Evolutionary conservation across 2,329 filamentous ascomycete genomes (phyloP), one percentile per base, ranked within the genome.

Genomic region (Pestalotiopsis sp.): DNA sequence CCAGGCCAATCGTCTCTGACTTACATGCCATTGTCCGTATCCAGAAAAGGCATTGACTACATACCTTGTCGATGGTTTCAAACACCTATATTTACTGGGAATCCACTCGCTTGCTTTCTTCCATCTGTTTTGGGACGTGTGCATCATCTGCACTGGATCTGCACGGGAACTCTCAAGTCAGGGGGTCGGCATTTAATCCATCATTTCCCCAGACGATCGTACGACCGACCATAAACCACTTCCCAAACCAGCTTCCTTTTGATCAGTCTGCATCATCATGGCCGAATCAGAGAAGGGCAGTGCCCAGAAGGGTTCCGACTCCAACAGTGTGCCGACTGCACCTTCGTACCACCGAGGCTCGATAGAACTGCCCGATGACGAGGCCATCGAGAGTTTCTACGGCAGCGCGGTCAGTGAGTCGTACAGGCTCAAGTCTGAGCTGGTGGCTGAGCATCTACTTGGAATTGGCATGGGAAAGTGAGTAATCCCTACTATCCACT

Each of bases 381-480:
- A 71, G 0, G 72, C 75, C 13, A 70, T 76, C 58, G 73, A 74
- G 38, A 75, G 78, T 12, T 83, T 83, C 71, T 84, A 83, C 68
- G 79, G 79, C 9, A 70, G 67, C 41, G 71, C 76, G 5, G 72
- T 78, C 23, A 73, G 71, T 25, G 75, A 79, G 36, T 68, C 72
- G 13, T 79, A 79, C 65, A 76, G 76, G 1, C 68, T 78, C 41
- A 79, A 79, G 69, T 79, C 77, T 25, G 77, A 79, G 68, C 68
- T 79, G 31, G 71, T 79, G 39, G 71, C 76, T 7, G 67, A 75
- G 23, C 74, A 77, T 20, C 52, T 79, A 55, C 67, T 69, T 13
- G 71, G 75, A 13, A 79, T 79, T 68, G 77, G 77, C 58, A 78
- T 77, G 73, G 77, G 77, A 65, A 79, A 76, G 80, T 81, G 72